Evolutionary conservation across 768 basidiomycete species (phyloP).

Genomic region (Rhizopogon vesiculosus): DNA sequence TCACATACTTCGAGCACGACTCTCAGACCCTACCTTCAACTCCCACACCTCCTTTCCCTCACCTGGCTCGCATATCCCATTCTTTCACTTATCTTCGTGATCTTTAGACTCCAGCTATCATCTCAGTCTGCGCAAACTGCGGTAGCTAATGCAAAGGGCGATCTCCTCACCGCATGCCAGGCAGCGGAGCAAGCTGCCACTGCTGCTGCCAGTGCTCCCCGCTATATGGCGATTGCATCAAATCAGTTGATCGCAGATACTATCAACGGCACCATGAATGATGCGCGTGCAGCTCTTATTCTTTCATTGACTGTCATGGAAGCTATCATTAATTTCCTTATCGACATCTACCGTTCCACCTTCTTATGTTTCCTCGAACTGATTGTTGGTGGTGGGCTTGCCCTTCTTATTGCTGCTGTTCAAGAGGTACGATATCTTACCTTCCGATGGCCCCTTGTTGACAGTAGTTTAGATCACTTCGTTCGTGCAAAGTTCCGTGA

Average conservation of each 20-base stretch:
- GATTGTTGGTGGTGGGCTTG: slow-evolving; percentile 75
- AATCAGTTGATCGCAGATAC: slow-evolving; percentile 76
- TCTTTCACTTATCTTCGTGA: slow-evolving; percentile 82
- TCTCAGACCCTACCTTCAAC: slow-evolving; percentile 80
- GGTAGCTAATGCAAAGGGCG: slow-evolving; percentile 63
- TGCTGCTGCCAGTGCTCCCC: slow-evolving; percentile 78
- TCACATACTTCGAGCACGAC: slow-evolving; percentile 22
- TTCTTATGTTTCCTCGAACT: slow-evolving; percentile 93
- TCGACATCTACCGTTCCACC: slow-evolving; percentile 89
- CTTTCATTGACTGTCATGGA: slow-evolving; percentile 82
- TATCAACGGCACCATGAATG: slow-evolving; percentile 75
- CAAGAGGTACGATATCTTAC: slow-evolving; percentile 55
- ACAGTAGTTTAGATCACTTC: slow-evolving; percentile 54
- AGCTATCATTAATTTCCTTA: slow-evolving; percentile 83
- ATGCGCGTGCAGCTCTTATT: slow-evolving; percentile 67
- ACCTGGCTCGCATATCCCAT: slow-evolving; percentile 92
- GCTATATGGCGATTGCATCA: slow-evolving; percentile 82
- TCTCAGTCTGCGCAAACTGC: slow-evolving; percentile 63
- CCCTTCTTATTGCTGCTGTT: slow-evolving; percentile 77
- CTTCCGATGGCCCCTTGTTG: slow-evolving; percentile 2
- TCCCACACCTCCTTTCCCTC: slow-evolving; percentile 79
- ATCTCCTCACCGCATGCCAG: slow-evolving; percentile 78
- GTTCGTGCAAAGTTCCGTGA: slow-evolving; percentile 58
- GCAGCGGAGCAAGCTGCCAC: slow-evolving; percentile 84
- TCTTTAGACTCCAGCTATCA: slow-evolving; percentile 76